Conservation (phyloP, 139 green algal species). For the Chlorella sp. region DNA sequence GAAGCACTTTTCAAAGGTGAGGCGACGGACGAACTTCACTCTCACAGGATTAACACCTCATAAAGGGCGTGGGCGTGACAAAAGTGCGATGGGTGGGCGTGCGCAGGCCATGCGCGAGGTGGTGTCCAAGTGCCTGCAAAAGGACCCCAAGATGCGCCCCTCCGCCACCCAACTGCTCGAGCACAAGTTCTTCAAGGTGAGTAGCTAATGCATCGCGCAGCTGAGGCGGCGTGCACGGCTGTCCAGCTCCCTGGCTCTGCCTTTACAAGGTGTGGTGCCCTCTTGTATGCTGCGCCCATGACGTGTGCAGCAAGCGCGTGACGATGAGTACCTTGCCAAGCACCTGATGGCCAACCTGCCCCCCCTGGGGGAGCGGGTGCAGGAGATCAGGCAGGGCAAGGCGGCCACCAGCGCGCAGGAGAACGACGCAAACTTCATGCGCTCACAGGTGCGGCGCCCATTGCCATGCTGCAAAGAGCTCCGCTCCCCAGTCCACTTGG, state of each 20-base stretch:
- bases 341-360: conserved; percentile 79
- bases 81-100: too few relatives aligned
- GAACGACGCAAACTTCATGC: conserved; percentile 41
- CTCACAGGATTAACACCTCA: too few relatives aligned
- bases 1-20: too few relatives aligned
- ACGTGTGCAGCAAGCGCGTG: conserved; percentile 42
- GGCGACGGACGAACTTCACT: too few relatives aligned
- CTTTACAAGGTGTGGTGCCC: too few relatives aligned
- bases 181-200: conserved; percentile 97
- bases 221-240: too few relatives aligned
- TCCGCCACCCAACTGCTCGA: conserved; percentile 91
- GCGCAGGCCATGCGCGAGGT: conserved; percentile 84
- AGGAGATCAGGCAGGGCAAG: conserved; percentile 60
- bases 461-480: too few relatives aligned
- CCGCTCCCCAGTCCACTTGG: too few relatives aligned
- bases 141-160: conserved; percentile 85
- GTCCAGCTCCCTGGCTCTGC: too few relatives aligned
- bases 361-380: conserved; percentile 74
- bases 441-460: conserved; percentile 38
- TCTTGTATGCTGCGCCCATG: too few relatives aligned
- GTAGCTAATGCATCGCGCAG: too few relatives aligned
- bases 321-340: conserved; percentile 69
- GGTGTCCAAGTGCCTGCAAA: conserved; percentile 92
- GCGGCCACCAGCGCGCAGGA: conserved; percentile 39
- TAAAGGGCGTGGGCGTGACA: too few relatives aligned